Evolutionary conservation across 352 stramenopile genomes (phyloP), one percentile per base, ranked within the genome.

Genomic region (Pythium scleroteichum): DNA sequence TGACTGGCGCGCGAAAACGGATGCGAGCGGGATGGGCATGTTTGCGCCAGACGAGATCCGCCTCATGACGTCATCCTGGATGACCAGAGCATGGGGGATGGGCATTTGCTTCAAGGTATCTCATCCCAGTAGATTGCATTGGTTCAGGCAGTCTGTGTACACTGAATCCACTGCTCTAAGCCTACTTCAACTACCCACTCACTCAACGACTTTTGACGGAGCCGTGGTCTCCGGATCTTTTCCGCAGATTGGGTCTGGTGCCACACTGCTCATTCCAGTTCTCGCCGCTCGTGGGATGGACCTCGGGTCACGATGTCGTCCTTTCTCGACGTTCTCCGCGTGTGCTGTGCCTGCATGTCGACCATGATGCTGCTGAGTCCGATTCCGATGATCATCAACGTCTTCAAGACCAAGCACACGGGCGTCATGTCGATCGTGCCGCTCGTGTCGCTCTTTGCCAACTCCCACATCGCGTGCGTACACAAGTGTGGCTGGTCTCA

Each of bases 311-410:
- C 65, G 12, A 81, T 71, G 3, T 81, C 75, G 39, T 45, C 51
- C 29, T 65, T 78, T 26, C 69, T 71, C 24, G 65, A 75, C 64
- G 54, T 78, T 41, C 49, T 79, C 42, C 61, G 64, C 41, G 61
- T 66, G 13, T 48, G 73, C 29, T 56, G 68, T 1, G 57, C 67
- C 16, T 72, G 64, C 40, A 69, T 54, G 4, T 63, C 68, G 27
- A 56, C 45, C 0, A 55, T 67, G 42, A 82, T 81, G 71, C 73
- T 78, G 50, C 47, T 75, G 24, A 84, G 48, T 19, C 48, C 32
- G 7, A 24, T 27, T 16, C 61, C 70, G 22, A 49, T 71, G 1
- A 69, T 84, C 32, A 60, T 63, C 20, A 58, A 57, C 1, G 64
- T 76, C 41, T 53, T 64, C 53, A 68, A 76, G 48, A 65, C 75